A percentile compares a stretch with the other conserved stretches of the same genome.
These are phyloP conservation scores for Hericium erinaceus DNA, from an alignment of 768 basidiomycete genomes.

Conservation along the genomic window DNA sequence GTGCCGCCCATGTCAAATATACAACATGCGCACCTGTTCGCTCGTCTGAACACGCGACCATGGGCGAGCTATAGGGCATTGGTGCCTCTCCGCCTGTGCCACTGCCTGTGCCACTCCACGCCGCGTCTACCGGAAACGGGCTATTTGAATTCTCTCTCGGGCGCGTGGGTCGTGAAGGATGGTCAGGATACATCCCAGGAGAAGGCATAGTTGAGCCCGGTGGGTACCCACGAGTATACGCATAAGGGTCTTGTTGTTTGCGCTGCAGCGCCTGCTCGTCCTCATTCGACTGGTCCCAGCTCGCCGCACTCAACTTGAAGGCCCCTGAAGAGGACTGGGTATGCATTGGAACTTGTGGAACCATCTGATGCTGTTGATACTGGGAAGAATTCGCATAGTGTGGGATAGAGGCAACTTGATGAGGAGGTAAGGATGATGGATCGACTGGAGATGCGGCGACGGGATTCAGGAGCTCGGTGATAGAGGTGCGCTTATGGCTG, in stretches of 20 bases:
- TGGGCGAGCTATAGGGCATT: slow-evolving; percentile 33
- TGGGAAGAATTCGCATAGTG: slow-evolving; percentile 8
- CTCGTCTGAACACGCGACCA: slow-evolving; percentile 45
- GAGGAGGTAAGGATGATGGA: slow-evolving; percentile 21
- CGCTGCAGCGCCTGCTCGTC: slow-evolving; percentile 17
- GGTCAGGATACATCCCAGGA: slow-evolving; percentile 19
- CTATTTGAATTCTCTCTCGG: slow-evolving; percentile 14
- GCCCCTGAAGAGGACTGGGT: slow-evolving; percentile 13
- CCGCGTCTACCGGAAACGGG: slow-evolving; percentile 17
- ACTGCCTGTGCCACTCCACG: slow-evolving; percentile 5
- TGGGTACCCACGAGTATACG: slow-evolving; percentile 5
- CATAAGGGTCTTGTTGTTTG: slow-evolving; percentile 1
- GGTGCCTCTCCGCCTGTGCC: slow-evolving; percentile 26
- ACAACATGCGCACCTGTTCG: slow-evolving; percentile 37
- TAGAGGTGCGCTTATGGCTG: slow-evolving; percentile 38
- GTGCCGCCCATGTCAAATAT: background rate
- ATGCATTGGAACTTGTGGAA: slow-evolving; percentile 7
- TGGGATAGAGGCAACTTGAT: background rate
- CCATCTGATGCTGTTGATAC: slow-evolving; percentile 13
- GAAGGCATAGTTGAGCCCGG: slow-evolving; percentile 1
- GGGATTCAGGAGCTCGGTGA: slow-evolving; percentile 42
- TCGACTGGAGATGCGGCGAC: slow-evolving; percentile 25
- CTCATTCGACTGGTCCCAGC: slow-evolving; percentile 39
- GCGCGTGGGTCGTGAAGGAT: slow-evolving; percentile 9
- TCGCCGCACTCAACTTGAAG: slow-evolving; percentile 55